A percentile compares a stretch with the other conserved stretches of the same genome.
Conservation (phyloP, 1,284 basidiomycete species). For the Boletellus deceptivus region DNA sequence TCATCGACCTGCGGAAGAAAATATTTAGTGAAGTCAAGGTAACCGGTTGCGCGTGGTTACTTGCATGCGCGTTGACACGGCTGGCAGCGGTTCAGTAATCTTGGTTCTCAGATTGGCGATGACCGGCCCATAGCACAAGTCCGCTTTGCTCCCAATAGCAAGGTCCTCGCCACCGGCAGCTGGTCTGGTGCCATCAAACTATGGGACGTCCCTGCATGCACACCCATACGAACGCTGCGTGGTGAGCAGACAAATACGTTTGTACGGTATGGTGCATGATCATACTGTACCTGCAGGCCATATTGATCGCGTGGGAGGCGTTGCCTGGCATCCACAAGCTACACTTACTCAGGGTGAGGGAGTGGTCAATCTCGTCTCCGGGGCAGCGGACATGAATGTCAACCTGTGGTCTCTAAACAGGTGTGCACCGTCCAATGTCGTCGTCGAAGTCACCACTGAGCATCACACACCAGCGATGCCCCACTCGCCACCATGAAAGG, state of each 20-base stretch:
- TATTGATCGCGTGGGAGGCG: slow-evolving; percentile 88
- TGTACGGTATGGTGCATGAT: slow-evolving; percentile 11
- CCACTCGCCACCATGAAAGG: slow-evolving; percentile 84
- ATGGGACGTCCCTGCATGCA: slow-evolving; percentile 93
- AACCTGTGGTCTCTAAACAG: slow-evolving; percentile 88
- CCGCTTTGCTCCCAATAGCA: slow-evolving; percentile 90
- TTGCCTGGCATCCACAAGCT: slow-evolving; percentile 96
- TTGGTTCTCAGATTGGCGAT: slow-evolving; percentile 97
- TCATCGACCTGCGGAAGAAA: slow-evolving; percentile 89
- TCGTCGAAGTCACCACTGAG: slow-evolving; percentile 48
- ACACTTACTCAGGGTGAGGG: slow-evolving; percentile 74
- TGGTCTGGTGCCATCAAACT: slow-evolving; percentile 96
- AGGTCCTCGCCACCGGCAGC: slow-evolving; percentile 86
- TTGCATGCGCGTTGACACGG: slow-evolving; percentile 1
- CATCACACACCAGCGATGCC: slow-evolving; percentile 32
- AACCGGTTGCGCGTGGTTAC: not conserved
- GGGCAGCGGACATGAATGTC: slow-evolving; percentile 84
- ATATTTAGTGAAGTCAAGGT: slow-evolving; percentile 90
- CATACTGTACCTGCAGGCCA: slow-evolving; percentile 55
- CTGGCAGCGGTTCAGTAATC: slow-evolving; percentile 77
- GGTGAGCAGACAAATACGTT: slow-evolving; percentile 42
- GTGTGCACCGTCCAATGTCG: slow-evolving; percentile 40
- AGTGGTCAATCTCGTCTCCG: slow-evolving; percentile 85
- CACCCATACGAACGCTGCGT: slow-evolving; percentile 67
- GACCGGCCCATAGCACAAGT: slow-evolving; percentile 93